Evolutionary conservation across 768 basidiomycete species (phyloP).

Genomic region (Pulveroboletus sp.): DNA sequence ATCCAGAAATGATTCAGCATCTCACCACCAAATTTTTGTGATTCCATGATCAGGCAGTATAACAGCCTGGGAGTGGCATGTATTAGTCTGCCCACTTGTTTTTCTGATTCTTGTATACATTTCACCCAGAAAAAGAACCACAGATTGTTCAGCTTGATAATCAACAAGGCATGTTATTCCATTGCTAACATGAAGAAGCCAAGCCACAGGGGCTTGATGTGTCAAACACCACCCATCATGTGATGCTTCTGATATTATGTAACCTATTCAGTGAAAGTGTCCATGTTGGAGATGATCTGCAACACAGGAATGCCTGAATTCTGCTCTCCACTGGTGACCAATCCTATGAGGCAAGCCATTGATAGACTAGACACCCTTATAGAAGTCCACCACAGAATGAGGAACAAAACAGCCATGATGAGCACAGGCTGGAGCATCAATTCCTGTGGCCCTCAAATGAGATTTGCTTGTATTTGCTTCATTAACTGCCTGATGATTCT

Average conservation of each 20-base stretch:
- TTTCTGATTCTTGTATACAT: neutral
- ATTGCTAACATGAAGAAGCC: too few species aligned
- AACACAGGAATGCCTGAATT: too few species aligned
- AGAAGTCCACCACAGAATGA: conserved; percentile 30
- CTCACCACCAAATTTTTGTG: neutral
- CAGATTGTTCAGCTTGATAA: neutral
- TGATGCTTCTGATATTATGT: too few species aligned
- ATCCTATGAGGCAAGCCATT: too few species aligned
- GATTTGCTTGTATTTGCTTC: neutral
- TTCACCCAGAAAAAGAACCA: neutral
- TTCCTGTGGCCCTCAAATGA: neutral
- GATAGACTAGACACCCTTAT: too few species aligned
- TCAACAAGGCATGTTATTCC: neutral
- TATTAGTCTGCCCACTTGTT: neutral
- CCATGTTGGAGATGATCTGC: too few species aligned
- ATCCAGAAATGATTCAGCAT: neutral
- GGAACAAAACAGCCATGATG: conserved; percentile 19
- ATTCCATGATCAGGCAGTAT: neutral
- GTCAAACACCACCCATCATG: too few species aligned
- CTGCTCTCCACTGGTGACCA: too few species aligned
- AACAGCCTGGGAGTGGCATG: neutral
- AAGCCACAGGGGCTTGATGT: too few species aligned
- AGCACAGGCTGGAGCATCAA: neutral
- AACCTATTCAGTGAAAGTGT: too few species aligned
- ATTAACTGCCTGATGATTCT: conserved; percentile 1